Conservation (phyloP, 1,284 basidiomycete species). For the Hymenochaete sp. region DNA sequence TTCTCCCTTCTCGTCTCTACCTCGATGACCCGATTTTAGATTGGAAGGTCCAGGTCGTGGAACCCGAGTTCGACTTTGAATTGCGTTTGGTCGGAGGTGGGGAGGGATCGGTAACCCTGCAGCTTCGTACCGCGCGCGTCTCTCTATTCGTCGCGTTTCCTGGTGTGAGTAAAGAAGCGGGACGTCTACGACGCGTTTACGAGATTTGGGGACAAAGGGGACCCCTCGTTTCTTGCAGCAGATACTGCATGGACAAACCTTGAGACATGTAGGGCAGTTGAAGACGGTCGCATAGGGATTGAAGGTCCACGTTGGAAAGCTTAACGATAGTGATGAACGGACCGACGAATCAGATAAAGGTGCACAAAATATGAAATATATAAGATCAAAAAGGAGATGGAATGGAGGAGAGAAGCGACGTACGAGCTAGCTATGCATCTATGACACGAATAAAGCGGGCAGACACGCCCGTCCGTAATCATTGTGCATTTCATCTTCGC, state of each 20-base stretch:
- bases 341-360: no score
- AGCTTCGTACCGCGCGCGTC: not conserved
- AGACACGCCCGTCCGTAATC: slow-evolving; percentile 5
- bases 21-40: not conserved
- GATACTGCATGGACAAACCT: slow-evolving; percentile 1
- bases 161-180: slow-evolving; percentile 1
- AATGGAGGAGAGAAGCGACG: not conserved
- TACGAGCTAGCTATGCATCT: slow-evolving; percentile 7
- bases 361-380: not conserved
- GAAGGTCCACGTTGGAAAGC: slow-evolving; percentile 10
- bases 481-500: slow-evolving; percentile 15
- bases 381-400: not conserved
- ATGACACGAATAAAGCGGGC: slow-evolving; percentile 11
- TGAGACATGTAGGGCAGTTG: slow-evolving; percentile 5
- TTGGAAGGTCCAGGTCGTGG: not conserved
- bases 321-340: no score
- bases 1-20: not conserved
- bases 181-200: not conserved
- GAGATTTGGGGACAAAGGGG: not conserved
- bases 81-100: no score
- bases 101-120: not conserved
- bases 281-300: slow-evolving; percentile 5
- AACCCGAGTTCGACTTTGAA: not conserved
- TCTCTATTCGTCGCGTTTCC: slow-evolving; percentile 6
- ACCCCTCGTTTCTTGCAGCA: slow-evolving; percentile 1